phyloP scores from a whole-genome alignment of 208 protist species.

The Trypanosoma mega region DNA sequence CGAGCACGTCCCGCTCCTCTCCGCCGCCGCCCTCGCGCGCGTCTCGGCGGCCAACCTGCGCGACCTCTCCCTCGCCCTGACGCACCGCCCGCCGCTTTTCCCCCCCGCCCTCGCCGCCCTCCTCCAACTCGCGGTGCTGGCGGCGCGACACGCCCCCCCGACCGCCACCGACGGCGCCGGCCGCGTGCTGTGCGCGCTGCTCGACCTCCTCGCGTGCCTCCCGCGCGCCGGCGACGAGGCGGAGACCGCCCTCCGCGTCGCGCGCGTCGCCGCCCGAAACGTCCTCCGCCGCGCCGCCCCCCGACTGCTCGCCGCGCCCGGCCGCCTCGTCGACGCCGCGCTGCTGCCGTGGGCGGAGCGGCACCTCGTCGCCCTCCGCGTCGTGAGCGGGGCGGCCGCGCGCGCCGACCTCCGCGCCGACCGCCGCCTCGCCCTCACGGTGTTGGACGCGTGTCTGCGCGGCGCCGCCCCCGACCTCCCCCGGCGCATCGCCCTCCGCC shows the following conservation, averaged over 20 bases:
- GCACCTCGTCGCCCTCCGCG: constrained; percentile 21
- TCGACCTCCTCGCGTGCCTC: constrained; percentile 21
- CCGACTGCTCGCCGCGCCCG: background rate
- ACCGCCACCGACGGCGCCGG: constrained; percentile 8
- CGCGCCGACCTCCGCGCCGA: constrained; percentile 23
- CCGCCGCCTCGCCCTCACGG: constrained; percentile 17
- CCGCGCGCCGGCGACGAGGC: constrained; percentile 6
- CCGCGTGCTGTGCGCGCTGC: constrained; percentile 10
- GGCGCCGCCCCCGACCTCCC: background rate
- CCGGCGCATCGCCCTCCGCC: constrained; percentile 1
- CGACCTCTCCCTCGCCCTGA: constrained; percentile 2
- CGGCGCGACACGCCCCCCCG: constrained; percentile 12
- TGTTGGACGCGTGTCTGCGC: constrained; percentile 15
- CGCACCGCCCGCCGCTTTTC: constrained; percentile 11
- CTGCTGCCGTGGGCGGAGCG: constrained; percentile 26
- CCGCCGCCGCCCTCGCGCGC: background rate
- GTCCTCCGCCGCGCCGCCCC: constrained; percentile 21
- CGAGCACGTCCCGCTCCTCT: background rate
- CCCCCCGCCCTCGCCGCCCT: constrained; percentile 15
- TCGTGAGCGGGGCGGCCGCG: constrained; percentile 12
- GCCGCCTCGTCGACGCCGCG: background rate
- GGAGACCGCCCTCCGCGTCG: constrained; percentile 15
- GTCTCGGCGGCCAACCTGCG: constrained; percentile 16
- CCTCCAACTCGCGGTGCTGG: constrained; percentile 10
- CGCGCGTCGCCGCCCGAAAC: constrained; percentile 22